Base-by-base conservation (phyloP, 495 filamentous ascomycete species). In the Penicillium turbatum region DNA sequence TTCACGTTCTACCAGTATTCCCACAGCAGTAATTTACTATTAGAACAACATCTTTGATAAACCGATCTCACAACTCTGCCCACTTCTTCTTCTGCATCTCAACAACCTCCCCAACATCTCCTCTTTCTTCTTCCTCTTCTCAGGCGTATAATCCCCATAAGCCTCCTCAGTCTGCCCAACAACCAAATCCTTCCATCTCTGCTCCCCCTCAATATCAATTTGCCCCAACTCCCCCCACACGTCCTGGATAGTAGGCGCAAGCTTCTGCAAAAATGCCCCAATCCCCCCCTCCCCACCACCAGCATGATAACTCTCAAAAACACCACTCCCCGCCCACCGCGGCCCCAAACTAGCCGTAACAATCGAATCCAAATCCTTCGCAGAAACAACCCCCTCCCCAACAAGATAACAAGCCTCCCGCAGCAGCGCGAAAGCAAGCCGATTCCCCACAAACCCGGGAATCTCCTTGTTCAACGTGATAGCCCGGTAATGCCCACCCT, bases 261-360 rank as follows among this genome's bases (percentile, higher is more conserved):
- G 70, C 53, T 84, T 84, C 39, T 75, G 65, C 54, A 83, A 70
- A 56, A 84, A 82, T 3, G 69, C 74, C n/a, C 67, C 61, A 60
- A 84, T 69, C 3, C 79, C 81, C 8, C 72, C 75, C 36, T 72
- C 72, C 12, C 82, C 81, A 36, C 82, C 82, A 15, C 81, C 82
- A 37, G 80, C 77, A 67, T 80, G 78, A 62, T 84, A 84, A 46
- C 79, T 81, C 59, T 78, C 80, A 62, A 85, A 84, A 7, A 80
- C 74, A 8, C 81, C 80, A 52, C 76, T 76, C 11, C 80, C 73
- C 8, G 77, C 73, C 82, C 82, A 84, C 45, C 81, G 55, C 0
- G 80, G 75, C 8, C 82, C 82, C 60, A 81, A 67, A 47, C 74
- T 78, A 17, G 71, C 66, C 64, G 68, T 70, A 43, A 78, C 58